Conservation (phyloP, 208 protist species). For the Trypanosoma cruzi region DNA sequence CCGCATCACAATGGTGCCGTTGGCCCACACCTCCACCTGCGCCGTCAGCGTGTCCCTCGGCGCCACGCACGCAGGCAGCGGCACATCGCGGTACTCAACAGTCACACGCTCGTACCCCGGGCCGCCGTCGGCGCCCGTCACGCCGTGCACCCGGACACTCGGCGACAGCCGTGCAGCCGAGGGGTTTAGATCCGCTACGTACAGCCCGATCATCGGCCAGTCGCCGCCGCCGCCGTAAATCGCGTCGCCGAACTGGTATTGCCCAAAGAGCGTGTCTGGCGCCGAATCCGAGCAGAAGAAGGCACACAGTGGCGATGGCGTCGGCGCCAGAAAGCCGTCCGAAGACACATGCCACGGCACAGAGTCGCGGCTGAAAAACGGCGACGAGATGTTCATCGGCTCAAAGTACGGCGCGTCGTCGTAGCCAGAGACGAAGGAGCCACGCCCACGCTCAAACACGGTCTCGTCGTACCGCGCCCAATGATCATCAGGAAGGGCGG, state of each 20-base stretch:
- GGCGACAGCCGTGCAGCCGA: not conserved
- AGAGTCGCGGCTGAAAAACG: constrained; percentile 37
- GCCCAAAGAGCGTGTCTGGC: constrained; percentile 21
- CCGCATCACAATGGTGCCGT: constrained; percentile 53
- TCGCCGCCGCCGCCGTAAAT: constrained; percentile 30
- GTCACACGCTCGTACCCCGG: constrained; percentile 4
- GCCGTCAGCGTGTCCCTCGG: constrained; percentile 33
- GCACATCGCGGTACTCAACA: constrained; percentile 30
- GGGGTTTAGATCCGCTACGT: constrained; percentile 18
- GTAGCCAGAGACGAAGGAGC: not conserved
- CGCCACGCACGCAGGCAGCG: not conserved
- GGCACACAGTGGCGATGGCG: constrained; percentile 35
- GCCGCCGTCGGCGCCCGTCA: not conserved
- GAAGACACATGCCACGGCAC: constrained; percentile 31
- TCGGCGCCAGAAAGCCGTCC: constrained; percentile 41
- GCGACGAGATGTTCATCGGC: constrained; percentile 10
- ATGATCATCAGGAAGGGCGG: not conserved
- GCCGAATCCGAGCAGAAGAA: constrained; percentile 25
- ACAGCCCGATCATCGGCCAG: constrained; percentile 49
- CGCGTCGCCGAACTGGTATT: constrained; percentile 19
- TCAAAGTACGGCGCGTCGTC: not conserved
- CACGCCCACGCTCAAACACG: not conserved
- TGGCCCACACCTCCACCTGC: constrained; percentile 43
- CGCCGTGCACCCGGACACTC: constrained; percentile 3
- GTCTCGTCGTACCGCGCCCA: constrained; percentile 6